Evolutionary conservation across 192 early-diverging fungal species (phyloP).

Genomic region (Kickxella alabastrina): DNA sequence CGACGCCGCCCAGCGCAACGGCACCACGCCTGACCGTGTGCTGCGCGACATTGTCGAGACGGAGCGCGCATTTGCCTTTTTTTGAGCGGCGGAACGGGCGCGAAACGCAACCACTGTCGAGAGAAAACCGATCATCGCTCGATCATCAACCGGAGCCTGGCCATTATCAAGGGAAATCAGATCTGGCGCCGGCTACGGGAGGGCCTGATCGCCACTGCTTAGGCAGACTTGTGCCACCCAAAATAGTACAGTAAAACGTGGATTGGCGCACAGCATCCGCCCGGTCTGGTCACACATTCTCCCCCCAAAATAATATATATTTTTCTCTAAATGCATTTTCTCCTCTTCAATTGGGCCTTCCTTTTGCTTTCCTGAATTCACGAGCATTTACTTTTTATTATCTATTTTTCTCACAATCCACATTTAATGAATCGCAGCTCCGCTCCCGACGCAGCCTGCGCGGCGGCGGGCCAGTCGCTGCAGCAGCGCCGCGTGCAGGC

Average conservation of each 20-base stretch:
- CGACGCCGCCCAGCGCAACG: slow-evolving; percentile 88
- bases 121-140: too few species aligned
- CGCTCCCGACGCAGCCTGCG: slow-evolving; percentile 1
- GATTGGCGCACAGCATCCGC: too few species aligned
- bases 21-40: slow-evolving; percentile 75
- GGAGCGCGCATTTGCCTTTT: slow-evolving; percentile 21
- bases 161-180: too few species aligned
- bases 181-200: too few species aligned
- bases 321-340: too few species aligned
- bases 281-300: too few species aligned
- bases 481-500: slow-evolving; percentile 22
- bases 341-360: not conserved
- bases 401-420: not conserved
- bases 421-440: not conserved
- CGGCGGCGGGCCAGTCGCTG: slow-evolving; percentile 1
- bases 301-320: too few species aligned
- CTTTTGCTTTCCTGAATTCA: not conserved
- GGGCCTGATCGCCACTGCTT: too few species aligned
- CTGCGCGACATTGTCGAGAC: slow-evolving; percentile 35
- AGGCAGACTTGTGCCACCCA: too few species aligned
- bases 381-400: not conserved
- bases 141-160: too few species aligned
- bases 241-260: too few species aligned
- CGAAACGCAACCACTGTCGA: too few species aligned
- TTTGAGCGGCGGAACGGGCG: slow-evolving; percentile 1